Base-by-base conservation (phyloP, 2,329 filamentous ascomycete genomes). In the Xylariaceae sp. region DNA sequence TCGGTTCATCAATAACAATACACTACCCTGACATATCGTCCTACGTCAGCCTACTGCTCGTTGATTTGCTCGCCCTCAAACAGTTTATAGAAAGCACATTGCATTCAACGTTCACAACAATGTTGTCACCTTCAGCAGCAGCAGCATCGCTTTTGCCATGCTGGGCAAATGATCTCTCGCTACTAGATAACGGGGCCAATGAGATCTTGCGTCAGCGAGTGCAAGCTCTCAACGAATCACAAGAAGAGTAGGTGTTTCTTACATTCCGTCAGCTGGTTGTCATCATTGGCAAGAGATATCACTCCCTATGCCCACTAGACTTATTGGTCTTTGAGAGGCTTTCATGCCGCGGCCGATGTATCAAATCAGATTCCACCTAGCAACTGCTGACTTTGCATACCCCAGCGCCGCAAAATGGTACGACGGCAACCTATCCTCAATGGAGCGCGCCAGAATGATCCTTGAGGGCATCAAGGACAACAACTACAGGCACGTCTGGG, bases 91-190 rank as follows among this genome's bases (percentile, higher is more conserved):
- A 26, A 8, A 26, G 8, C 26, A 26, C 26, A 8, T 26, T 5
- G 8, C 26, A 26, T 13, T 9, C 32, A 34, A 10, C 13, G 9
- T 10, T 34, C 32, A 15, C 32, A 5, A 10, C 4, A 9, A 9
- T 13, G 32, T 15, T 13, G 32, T 13, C 32, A 34, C 32, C 6
- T 34, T 9, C 13, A 15, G 3, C 32, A 9, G 7, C 32, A 4
- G 3, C 13, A 15, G 3, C 32, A 9, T 34, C 32, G 9, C 13
- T 15, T 34, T 13, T 34, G 10, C 44, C 37, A 7, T 47, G 37
- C 22, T 52, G 43, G 49, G 49, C 37, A 5, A 41, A 37, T 15
- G 37, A 52, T n/a, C 30, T 22, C 36, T 47, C 36, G 21, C 36
- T 47, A 7, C 29, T 47, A 4, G 15, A 42, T 13, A 13, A 42